Base-by-base conservation (phyloP, 306 rosid species). In the Trifolium subterraneum region DNA sequence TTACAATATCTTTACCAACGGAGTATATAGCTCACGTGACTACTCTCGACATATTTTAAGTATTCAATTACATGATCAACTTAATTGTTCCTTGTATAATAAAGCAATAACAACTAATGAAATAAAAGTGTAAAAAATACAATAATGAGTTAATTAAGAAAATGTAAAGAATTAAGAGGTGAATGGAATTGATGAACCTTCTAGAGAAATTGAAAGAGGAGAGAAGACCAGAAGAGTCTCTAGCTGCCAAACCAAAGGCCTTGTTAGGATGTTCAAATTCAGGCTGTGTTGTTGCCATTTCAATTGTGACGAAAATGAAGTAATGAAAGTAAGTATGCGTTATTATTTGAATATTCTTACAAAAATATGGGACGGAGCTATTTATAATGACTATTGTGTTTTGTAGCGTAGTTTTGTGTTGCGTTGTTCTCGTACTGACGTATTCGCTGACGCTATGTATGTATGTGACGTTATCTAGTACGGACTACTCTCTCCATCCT, bases 141-240 rank as follows among this genome's bases (percentile, higher is more conserved):
- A 2, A 27, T 27, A 27, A 27, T 27, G 25, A 22, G 4, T 3
- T 27, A 27, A 27, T 27, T 27, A 22, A 22, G 25, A 22, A n/a
- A n/a, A n/a, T n/a, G n/a, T 25, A 27, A 27, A 27, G 31, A 27
- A 3, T 27, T 2, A 45, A 31, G 41, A 7, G 9, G 10, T 19
- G 63, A 31, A 52, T 16, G 63, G 22, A 23, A 23, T 23, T 23
- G 25, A 23, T 12, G 33, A 3, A 86, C 89, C 87, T 80, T 78
- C 85, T 47, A 2, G 84, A 83, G 75, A 86, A 86, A 7, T 68
- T 68, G 71, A 86, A 82, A 31, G 87, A 87, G 20, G 89, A 83
- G 50, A 83, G 89, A 25, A 54, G 1, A 16, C 87, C 87, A 29
- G 83, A 74, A 23, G 74, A 0, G 12, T 83, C 86, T 70, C 79